Conservation (phyloP, 1,139 yeast species). For the Blastobotrys aristatus region DNA sequence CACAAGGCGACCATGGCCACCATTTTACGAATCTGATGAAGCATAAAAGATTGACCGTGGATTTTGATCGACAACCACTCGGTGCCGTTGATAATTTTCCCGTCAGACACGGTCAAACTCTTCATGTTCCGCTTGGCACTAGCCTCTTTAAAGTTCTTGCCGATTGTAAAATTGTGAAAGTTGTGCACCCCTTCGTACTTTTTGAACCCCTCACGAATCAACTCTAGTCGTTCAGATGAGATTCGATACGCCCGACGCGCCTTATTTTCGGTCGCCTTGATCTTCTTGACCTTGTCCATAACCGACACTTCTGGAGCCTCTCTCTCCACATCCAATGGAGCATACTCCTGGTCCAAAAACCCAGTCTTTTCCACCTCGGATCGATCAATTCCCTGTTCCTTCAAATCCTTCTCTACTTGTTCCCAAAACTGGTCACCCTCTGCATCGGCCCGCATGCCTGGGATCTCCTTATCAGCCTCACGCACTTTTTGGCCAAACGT, state of each 20-base stretch:
- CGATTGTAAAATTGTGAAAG: slow-evolving; percentile 91
- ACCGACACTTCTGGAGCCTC: slow-evolving; percentile 6
- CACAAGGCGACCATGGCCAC: slow-evolving; percentile 90
- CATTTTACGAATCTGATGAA: slow-evolving; percentile 97
- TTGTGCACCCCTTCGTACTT: slow-evolving; percentile 84
- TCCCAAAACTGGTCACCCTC: slow-evolving; percentile 78
- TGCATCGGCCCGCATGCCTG: slow-evolving; percentile 53
- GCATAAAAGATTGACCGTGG: slow-evolving; percentile 97
- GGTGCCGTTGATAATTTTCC: slow-evolving; percentile 86
- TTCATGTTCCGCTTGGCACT: slow-evolving; percentile 82
- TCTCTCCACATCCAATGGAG: slow-evolving; percentile 12
- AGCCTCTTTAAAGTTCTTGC: slow-evolving; percentile 81
- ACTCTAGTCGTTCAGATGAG: slow-evolving; percentile 52
- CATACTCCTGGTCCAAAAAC: slow-evolving; percentile 29
- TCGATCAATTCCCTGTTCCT: slow-evolving; percentile 30
- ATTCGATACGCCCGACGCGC: slow-evolving; percentile 69
- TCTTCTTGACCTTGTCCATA: slow-evolving; percentile 41
- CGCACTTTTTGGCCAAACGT: slow-evolving; percentile 56
- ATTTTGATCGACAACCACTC: slow-evolving; percentile 96
- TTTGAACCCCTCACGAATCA: slow-evolving; percentile 63
- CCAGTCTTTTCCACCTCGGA: slow-evolving; percentile 37
- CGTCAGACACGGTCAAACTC: slow-evolving; percentile 73
- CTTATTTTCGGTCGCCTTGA: slow-evolving; percentile 61
- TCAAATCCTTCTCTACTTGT: slow-evolving; percentile 37
- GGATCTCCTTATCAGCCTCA: slow-evolving; percentile 48